Evolutionary conservation across 305 asterid genomes (phyloP), one percentile per base, ranked within the genome.

Genomic region (Solanum hybrid): DNA sequence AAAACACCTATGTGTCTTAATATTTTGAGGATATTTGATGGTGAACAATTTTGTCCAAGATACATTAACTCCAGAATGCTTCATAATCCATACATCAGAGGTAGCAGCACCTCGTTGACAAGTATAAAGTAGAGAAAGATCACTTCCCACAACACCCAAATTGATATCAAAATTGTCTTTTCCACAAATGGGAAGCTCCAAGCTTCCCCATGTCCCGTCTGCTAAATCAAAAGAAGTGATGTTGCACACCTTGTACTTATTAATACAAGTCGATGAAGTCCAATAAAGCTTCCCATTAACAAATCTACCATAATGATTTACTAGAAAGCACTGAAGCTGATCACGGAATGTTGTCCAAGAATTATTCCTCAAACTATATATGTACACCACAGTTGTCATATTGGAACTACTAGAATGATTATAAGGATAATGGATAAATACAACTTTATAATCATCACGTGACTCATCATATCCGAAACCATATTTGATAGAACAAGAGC

Each of bases 401-500:
- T 31, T 31, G 34, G 34, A 31, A 31, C 34, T 31, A 31, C 34
- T 31, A 31, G 34, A 3, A 14, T 11, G 2, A 12, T 5, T n/a
- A 3, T 3, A 81, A 24, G 3, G 14, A 20, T 88, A n/a, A 3
- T 20, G 2, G 14, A 90, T 34, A 2, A 24, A 76, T 2, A 90
- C 88, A 16, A 86, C 91, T 31, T 85, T 90, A 18, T 82, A 89
- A 77, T 90, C 88, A 71, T 89, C 89, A 89, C 1, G 22, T 2
- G 11, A 7, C 11, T 85, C 91, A 85, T 88, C 67, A 31, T 84
- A 89, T 20, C 91, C 89, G 69, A 90, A 90, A 29, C 89, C 92
- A 35, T 61, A 34, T 78, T 5, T 51, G 64, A 14, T 51, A 51
- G 3, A 5, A 14, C 3, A 0, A 5, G 64, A 51, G 3, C 22